These are phyloP conservation scores for Phalaenopsis aphrodite DNA, from an alignment of 106 monocot species.

Conservation along the genomic window DNA sequence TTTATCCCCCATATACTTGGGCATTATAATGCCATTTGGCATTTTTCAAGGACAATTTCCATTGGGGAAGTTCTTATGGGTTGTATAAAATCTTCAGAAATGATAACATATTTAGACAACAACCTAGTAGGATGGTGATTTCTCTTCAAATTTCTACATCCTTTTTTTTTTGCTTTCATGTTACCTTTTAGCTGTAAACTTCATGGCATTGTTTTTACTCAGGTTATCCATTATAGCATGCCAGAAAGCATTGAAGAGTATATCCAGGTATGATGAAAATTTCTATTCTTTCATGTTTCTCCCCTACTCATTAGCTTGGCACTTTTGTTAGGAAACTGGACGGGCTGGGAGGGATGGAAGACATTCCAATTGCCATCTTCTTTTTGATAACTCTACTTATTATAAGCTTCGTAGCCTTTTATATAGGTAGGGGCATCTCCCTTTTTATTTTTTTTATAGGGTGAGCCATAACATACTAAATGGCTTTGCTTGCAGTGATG, in stretches of 20 bases:
- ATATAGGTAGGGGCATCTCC: constrained; percentile 43
- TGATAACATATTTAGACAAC: too few relatives aligned
- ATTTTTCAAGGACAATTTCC: too few relatives aligned
- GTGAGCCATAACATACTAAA: background rate
- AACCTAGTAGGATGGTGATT: too few relatives aligned
- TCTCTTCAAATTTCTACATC: too few relatives aligned
- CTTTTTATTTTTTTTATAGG: background rate
- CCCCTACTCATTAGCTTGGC: background rate
- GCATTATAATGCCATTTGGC: too few relatives aligned
- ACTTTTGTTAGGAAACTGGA: constrained; percentile 70
- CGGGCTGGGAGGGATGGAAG: constrained; percentile 97
- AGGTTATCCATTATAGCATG: constrained; percentile 84
- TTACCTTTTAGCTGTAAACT: too few relatives aligned
- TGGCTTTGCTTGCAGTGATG: constrained; percentile 58
- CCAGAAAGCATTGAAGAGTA: constrained; percentile 97
- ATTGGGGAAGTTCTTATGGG: too few relatives aligned
- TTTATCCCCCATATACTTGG: too few relatives aligned
- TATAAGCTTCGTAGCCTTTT: constrained; percentile 81
- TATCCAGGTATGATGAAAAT: constrained; percentile 54
- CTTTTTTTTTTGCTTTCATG: too few relatives aligned
- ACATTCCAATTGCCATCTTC: constrained; percentile 73
- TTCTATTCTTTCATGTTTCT: background rate
- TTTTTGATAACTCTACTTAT: constrained; percentile 64
- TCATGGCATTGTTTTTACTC: too few relatives aligned
- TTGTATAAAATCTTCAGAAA: too few relatives aligned